Percentiles rank a stretch among this genome's conserved stretches.
Evolutionary conservation across 2,329 filamentous ascomycete genomes (phyloP).

Genomic region (Taxawa tesnikishii): DNA sequence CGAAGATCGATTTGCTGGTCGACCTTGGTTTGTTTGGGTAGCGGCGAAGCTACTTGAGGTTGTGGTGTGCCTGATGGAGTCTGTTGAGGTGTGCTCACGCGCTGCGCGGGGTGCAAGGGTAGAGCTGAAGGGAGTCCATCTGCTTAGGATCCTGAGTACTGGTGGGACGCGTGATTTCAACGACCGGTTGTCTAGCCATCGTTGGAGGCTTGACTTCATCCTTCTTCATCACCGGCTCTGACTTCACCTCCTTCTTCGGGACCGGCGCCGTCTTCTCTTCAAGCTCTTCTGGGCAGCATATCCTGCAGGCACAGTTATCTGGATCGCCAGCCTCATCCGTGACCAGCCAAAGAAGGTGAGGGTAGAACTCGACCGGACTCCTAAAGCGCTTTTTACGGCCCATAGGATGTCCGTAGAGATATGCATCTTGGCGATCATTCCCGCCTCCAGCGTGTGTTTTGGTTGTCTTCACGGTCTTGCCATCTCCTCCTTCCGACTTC

Average conservation of each 20-base stretch:
- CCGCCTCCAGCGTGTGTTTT: slow-evolving; percentile 37
- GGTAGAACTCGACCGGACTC: slow-evolving; percentile 48
- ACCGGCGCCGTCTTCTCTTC: slow-evolving; percentile 23
- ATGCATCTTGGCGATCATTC: slow-evolving; percentile 45
- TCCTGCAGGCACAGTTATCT: slow-evolving; percentile 45
- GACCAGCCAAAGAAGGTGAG: slow-evolving; percentile 45
- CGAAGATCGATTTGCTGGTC: slow-evolving; percentile 39
- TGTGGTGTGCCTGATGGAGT: background rate
- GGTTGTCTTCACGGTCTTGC: slow-evolving; percentile 30
- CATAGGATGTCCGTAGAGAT: slow-evolving; percentile 47
- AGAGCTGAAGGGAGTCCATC: too few species aligned
- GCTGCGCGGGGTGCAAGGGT: too few species aligned
- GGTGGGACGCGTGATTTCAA: slow-evolving; percentile 14
- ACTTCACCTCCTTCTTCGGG: slow-evolving; percentile 9
- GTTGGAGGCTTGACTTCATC: slow-evolving; percentile 11
- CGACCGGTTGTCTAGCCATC: slow-evolving; percentile 6
- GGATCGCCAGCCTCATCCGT: slow-evolving; percentile 40
- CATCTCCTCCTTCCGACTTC: slow-evolving; percentile 34
- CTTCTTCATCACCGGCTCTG: slow-evolving; percentile 14
- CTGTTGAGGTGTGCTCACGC: background rate
- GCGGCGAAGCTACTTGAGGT: slow-evolving; percentile 9
- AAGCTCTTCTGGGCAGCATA: slow-evolving; percentile 42
- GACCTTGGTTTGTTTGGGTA: slow-evolving; percentile 9
- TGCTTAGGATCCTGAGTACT: background rate
- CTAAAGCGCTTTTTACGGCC: slow-evolving; percentile 45